Base-by-base conservation (phyloP, 2,329 filamentous ascomycete species). In the Dichotomopilus funicola region DNA sequence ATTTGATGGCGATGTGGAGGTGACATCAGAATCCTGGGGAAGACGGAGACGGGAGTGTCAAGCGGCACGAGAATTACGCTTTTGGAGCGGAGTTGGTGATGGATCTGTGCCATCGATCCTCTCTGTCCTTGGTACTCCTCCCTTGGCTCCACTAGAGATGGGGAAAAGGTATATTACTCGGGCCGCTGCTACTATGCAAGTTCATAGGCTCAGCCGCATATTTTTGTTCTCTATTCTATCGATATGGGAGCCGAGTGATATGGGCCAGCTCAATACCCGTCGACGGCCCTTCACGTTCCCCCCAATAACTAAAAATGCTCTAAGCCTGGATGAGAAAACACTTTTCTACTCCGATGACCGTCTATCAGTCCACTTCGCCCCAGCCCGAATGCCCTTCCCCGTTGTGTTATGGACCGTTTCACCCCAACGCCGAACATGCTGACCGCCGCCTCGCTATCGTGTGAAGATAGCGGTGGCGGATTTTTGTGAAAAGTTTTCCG, bases 391-490 rank as follows among this genome's bases (percentile, higher is more conserved):
- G 41, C 51, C 35, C 34, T 27, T 12, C 55, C 44, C 31, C 31
- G 47, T 27, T 49, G 51, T 51, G 55, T 54, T 54, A 49, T 54
- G 55, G 53, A 51, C 48, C 47, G 36, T 44, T 46, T 27, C 19
- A 27, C 43, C 58, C 55, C 52, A 59, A 59, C 58, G 58, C 58
- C 58, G 48, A 57, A 57, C 53, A 59, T 57, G 58, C 58, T 55
- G 50, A 55, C 52, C 55, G 52, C 50, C 33, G 33, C 45, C 34
- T 35, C 34, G 44, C 49, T 51, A 57, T 13, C 58, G 19, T 9
- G 11, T 13, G 9, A 35, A 51, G 52, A 52, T 51, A 49, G 57
- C 52, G 54, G 45, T 49, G 35, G 45, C 42, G 41, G 52, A 19
- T 46, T 53, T 43, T n/a, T 54, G 51, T 44, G 52, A 58, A 49